Percentiles rank a stretch among this genome's conserved stretches.
Evolutionary conservation across 2,329 filamentous ascomycete genomes (phyloP).

Genomic region (Colletotrichum limetticola): DNA sequence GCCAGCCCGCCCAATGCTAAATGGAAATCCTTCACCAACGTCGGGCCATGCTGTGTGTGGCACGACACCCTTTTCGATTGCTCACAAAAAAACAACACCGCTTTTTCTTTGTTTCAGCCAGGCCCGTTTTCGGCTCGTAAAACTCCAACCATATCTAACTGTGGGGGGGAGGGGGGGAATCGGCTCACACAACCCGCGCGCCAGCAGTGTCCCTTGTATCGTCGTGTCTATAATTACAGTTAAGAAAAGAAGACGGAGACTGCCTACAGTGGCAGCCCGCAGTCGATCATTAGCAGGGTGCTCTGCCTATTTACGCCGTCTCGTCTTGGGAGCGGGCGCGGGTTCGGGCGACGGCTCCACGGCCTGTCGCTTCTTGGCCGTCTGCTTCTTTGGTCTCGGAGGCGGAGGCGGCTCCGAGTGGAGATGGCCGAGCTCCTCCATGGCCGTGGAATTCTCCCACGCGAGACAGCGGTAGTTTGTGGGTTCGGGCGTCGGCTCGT

Average conservation of each 20-base stretch:
- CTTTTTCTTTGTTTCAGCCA: not conserved
- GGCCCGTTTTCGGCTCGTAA: not conserved
- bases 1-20: slow-evolving; percentile 5
- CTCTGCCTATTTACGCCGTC: slow-evolving; percentile 33
- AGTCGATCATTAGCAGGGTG: no score
- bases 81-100: not conserved
- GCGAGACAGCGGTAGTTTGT: slow-evolving; percentile 59
- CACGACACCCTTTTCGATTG: not conserved
- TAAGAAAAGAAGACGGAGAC: not conserved
- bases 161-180: not conserved
- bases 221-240: slow-evolving; percentile 27
- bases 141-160: slow-evolving; percentile 6
- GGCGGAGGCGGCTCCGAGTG: slow-evolving; percentile 66
- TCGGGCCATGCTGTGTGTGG: slow-evolving; percentile 5
- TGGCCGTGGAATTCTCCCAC: slow-evolving; percentile 67
- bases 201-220: not conserved
- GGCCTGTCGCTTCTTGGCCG: slow-evolving; percentile 60
- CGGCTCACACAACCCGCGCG: not conserved
- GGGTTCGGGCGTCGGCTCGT: slow-evolving; percentile 58
- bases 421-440: slow-evolving; percentile 67
- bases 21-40: not conserved
- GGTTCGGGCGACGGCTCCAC: slow-evolving; percentile 36
- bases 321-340: slow-evolving; percentile 40
- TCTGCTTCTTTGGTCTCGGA: slow-evolving; percentile 61
- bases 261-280: not conserved